A percentile compares a stretch with the other conserved stretches of the same genome.
Conservation (phyloP, 768 basidiomycete species). For the Pisolithus sp. region DNA sequence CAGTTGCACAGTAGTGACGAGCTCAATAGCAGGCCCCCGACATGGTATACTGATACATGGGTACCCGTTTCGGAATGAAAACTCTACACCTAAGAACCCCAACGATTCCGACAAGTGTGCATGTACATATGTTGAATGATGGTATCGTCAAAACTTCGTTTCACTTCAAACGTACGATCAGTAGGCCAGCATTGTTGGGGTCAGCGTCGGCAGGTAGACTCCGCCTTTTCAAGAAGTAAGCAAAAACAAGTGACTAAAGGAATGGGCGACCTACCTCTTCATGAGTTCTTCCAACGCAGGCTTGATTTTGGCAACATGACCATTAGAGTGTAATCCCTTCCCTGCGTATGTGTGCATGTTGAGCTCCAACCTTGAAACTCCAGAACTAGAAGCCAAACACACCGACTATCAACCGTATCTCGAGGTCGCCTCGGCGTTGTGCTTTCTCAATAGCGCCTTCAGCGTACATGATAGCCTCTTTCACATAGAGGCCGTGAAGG, state of each 20-base stretch:
- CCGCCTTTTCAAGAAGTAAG: constrained; percentile 38
- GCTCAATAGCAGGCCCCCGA: background rate
- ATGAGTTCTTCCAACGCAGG: constrained; percentile 86
- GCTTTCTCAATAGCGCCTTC: constrained; percentile 69
- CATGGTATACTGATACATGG: background rate
- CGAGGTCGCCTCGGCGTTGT: constrained; percentile 50
- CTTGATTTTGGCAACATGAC: constrained; percentile 72
- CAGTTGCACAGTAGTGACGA: too few relatives aligned
- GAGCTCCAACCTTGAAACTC: background rate
- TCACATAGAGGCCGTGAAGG: constrained; percentile 89
- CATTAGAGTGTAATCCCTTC: constrained; percentile 74
- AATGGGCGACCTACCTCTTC: constrained; percentile 45
- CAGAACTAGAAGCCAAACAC: constrained; percentile 21
- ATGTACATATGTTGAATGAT: too few relatives aligned
- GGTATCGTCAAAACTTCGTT: background rate
- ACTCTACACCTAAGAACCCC: too few relatives aligned
- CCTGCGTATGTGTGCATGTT: constrained; percentile 30
- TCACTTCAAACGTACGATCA: constrained; percentile 46
- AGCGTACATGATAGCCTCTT: constrained; percentile 75
- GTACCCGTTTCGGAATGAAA: too few relatives aligned
- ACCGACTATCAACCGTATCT: constrained; percentile 84
- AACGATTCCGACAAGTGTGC: too few relatives aligned
- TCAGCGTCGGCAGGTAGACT: constrained; percentile 66
- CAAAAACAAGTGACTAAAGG: background rate
- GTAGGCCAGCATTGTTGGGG: constrained; percentile 70